A percentile compares a stretch with the other conserved stretches of the same genome.
phyloP scores from a whole-genome alignment of 805 yeast species.

The Candida broadrunensis region DNA sequence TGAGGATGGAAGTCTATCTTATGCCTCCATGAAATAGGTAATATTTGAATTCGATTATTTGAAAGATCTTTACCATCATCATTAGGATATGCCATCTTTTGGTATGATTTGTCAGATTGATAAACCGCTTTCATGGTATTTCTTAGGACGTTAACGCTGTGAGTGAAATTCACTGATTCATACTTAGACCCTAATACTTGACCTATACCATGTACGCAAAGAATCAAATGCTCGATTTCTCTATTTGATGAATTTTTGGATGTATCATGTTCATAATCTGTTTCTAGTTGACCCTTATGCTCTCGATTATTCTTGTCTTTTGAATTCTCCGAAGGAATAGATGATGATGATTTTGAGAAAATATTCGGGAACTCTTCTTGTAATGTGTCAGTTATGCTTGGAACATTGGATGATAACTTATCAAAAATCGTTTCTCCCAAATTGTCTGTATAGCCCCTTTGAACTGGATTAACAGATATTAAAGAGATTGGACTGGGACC shows the following conservation, averaged over 20 bases:
- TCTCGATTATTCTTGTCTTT: conserved; percentile 14
- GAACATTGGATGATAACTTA: conserved; percentile 26
- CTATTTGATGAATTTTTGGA: conserved; percentile 19
- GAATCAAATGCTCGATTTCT: conserved; percentile 59
- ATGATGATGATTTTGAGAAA: conserved; percentile 4
- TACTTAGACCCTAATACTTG: conserved; percentile 77
- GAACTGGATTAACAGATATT: conserved; percentile 48
- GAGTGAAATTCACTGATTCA: conserved; percentile 83
- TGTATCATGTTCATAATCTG: conserved; percentile 45
- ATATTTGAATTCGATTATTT: conserved; percentile 70
- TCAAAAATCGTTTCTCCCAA: conserved; percentile 29
- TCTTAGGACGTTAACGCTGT: conserved; percentile 69
- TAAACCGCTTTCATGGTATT: conserved; percentile 53
- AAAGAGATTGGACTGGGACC: conserved; percentile 31
- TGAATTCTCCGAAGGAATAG: conserved; percentile 15
- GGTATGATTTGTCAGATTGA: conserved; percentile 37
- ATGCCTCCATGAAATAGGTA: conserved; percentile 93
- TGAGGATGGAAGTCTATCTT: conserved; percentile 60
- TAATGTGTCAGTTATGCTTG: conserved; percentile 29
- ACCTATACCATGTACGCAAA: conserved; percentile 96
- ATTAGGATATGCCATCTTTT: conserved; percentile 32
- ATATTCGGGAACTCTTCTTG: conserved; percentile 21
- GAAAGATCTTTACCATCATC: conserved; percentile 8
- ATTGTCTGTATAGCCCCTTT: conserved; percentile 47
- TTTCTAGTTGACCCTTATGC: conserved; percentile 28